Evolutionary conservation across 2,329 filamentous ascomycete genomes (phyloP).

Genomic region (Hymenoscyphus fraxineus): DNA sequence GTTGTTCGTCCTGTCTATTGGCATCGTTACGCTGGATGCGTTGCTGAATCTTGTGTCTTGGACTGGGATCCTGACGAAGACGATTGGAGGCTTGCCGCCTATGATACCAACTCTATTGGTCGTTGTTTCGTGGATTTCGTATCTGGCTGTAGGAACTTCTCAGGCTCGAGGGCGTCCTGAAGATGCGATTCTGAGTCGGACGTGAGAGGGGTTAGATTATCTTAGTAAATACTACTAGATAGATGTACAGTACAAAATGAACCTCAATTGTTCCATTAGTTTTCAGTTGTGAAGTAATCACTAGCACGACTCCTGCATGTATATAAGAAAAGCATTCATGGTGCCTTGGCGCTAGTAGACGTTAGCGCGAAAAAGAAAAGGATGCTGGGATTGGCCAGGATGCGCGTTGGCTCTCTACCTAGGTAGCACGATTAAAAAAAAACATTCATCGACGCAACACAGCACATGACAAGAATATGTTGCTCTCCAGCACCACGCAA

Average conservation of each 20-base stretch:
- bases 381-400: no score
- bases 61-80: conserved; percentile 15
- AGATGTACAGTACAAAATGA: not conserved
- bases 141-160: conserved; percentile 10
- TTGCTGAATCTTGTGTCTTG: conserved; percentile 19
- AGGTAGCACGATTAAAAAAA: no score
- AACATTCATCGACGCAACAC: not conserved
- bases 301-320: no score
- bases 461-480: not conserved
- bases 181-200: conserved; percentile 3
- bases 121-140: conserved; percentile 23
- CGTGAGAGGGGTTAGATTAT: not conserved
- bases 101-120: conserved; percentile 22
- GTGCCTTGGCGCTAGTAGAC: no score
- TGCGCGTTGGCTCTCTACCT: no score
- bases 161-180: not conserved
- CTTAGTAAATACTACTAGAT: not conserved
- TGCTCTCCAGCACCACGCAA: not conserved
- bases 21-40: conserved; percentile 20
- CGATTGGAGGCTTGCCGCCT: conserved; percentile 20
- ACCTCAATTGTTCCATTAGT: not conserved
- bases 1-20: conserved; percentile 22
- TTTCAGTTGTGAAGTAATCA: no score
- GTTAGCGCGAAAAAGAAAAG: no score
- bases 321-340: no score